Conservation (phyloP, 495 filamentous ascomycete species). For the Apodospora peruviana region DNA sequence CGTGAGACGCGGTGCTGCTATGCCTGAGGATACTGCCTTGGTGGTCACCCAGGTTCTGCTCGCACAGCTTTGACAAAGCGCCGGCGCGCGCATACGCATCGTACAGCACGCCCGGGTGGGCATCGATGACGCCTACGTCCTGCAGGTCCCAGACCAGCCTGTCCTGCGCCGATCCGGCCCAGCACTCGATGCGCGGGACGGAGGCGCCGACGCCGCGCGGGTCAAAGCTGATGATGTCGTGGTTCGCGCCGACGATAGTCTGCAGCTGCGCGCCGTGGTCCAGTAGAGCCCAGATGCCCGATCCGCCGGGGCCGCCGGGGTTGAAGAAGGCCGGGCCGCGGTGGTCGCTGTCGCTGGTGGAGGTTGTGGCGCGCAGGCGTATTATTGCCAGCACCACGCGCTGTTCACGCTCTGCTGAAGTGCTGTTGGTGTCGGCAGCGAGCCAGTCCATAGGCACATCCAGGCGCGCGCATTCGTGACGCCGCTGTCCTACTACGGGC, state of each 20-base stretch:
- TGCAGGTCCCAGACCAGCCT: slow-evolving; percentile 31
- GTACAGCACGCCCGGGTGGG: slow-evolving; percentile 34
- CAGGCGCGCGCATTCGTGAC: slow-evolving; percentile 36
- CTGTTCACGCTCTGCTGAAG: slow-evolving; percentile 21
- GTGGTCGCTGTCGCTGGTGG: slow-evolving; percentile 9
- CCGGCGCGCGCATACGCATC: slow-evolving; percentile 34
- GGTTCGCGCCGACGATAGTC: slow-evolving; percentile 39
- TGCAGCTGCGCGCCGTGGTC: slow-evolving; percentile 35
- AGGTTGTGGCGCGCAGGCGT: slow-evolving; percentile 34
- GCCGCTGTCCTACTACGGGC: no score
- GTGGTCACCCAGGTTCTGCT: slow-evolving; percentile 17
- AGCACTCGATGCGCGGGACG: slow-evolving; percentile 40
- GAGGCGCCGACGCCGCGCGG: slow-evolving; percentile 43
- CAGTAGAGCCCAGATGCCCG: slow-evolving; percentile 35
- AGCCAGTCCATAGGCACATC: slow-evolving; percentile 47
- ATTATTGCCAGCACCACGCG: slow-evolving; percentile 39
- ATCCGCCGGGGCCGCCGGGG: slow-evolving; percentile 48
- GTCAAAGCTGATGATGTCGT: slow-evolving; percentile 48
- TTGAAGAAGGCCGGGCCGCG: slow-evolving; percentile 49
- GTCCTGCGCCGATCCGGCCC: slow-evolving; percentile 25
- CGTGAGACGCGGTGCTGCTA: slow-evolving; percentile 35
- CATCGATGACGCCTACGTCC: slow-evolving; percentile 31
- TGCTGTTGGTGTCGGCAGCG: no score
- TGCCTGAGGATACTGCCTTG: slow-evolving; percentile 27
- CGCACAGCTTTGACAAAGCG: slow-evolving; percentile 32